A percentile compares a stretch with the other conserved stretches of the same genome.
Conservation (phyloP, 2,329 filamentous ascomycete genomes). For the Purpureocillium lavendulum region DNA sequence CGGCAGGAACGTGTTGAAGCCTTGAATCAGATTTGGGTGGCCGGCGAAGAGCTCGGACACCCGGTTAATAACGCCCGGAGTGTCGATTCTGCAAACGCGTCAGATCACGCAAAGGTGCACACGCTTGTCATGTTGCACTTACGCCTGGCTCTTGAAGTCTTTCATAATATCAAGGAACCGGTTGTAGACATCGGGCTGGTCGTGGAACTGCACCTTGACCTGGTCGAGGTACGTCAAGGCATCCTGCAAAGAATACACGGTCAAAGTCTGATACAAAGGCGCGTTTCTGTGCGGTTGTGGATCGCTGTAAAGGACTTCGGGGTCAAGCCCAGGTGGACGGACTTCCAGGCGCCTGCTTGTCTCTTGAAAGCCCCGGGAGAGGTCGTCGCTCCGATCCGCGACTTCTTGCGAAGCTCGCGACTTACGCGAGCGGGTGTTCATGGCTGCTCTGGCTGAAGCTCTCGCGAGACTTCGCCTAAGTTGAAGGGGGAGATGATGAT, state of each 20-base stretch:
- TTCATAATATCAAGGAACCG: slow-evolving; percentile 98
- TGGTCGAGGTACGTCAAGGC: slow-evolving; percentile 95
- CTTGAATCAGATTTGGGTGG: slow-evolving; percentile 90
- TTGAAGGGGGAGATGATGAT: too few relatives aligned
- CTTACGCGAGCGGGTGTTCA: too few relatives aligned
- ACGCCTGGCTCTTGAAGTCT: slow-evolving; percentile 97
- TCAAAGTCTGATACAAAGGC: slow-evolving; percentile 4
- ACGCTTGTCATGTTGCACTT: slow-evolving; percentile 27
- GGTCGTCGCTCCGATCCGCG: too few relatives aligned
- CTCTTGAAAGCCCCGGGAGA: too few relatives aligned
- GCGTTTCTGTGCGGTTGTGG: background rate
- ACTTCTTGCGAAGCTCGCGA: too few relatives aligned
- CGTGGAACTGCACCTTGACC: slow-evolving; percentile 95
- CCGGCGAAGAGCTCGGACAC: slow-evolving; percentile 94
- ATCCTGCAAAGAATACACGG: slow-evolving; percentile 30
- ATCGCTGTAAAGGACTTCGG: background rate
- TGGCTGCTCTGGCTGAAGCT: too few relatives aligned
- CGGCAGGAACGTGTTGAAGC: slow-evolving; percentile 95
- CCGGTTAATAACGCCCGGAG: slow-evolving; percentile 91
- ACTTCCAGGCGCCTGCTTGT: too few relatives aligned
- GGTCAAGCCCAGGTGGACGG: background rate
- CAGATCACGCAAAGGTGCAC: background rate
- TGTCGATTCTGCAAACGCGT: slow-evolving; percentile 66
- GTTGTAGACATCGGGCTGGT: slow-evolving; percentile 96
- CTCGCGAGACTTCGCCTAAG: too few relatives aligned